Conservation (phyloP, 345 rosid genomes). For the Eucalyptus marginata region DNA sequence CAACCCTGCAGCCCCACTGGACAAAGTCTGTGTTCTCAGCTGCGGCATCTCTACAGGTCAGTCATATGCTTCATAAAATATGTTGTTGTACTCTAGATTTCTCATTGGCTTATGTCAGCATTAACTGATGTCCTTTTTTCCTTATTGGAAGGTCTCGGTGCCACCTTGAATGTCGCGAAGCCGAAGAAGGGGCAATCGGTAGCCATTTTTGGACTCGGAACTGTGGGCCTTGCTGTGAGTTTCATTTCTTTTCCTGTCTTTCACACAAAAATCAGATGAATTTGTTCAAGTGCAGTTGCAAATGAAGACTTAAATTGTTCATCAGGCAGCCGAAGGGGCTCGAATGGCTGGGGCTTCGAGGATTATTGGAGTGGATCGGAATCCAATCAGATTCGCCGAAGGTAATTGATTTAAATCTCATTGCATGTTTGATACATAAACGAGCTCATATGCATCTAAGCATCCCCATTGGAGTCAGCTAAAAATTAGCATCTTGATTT, state of each 20-base stretch:
- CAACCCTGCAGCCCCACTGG: conserved; percentile 32
- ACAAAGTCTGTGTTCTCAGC: conserved; percentile 35
- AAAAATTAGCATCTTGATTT: background rate
- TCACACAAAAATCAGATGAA: background rate
- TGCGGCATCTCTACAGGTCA: conserved; percentile 37
- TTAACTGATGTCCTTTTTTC: background rate
- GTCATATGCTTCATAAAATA: background rate
- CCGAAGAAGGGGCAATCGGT: conserved; percentile 14
- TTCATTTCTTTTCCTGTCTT: background rate
- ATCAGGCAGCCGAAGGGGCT: conserved; percentile 28
- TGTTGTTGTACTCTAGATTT: background rate
- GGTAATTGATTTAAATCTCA: background rate
- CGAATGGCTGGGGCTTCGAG: conserved; percentile 18
- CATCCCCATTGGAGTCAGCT: background rate
- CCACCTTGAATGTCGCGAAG: conserved; percentile 31
- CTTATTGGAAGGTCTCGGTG: conserved; percentile 16
- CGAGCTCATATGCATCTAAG: background rate
- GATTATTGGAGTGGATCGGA: conserved; percentile 28
- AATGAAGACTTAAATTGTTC: background rate
- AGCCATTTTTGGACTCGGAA: conserved; percentile 22
- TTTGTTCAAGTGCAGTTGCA: background rate
- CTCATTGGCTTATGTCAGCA: background rate
- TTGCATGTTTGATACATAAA: background rate
- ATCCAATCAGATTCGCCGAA: conserved; percentile 11
- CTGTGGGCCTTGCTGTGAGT: conserved; percentile 19